Evolutionary conservation across 331 rosid genomes (phyloP).

Genomic region (Dryas integrifolia): DNA sequence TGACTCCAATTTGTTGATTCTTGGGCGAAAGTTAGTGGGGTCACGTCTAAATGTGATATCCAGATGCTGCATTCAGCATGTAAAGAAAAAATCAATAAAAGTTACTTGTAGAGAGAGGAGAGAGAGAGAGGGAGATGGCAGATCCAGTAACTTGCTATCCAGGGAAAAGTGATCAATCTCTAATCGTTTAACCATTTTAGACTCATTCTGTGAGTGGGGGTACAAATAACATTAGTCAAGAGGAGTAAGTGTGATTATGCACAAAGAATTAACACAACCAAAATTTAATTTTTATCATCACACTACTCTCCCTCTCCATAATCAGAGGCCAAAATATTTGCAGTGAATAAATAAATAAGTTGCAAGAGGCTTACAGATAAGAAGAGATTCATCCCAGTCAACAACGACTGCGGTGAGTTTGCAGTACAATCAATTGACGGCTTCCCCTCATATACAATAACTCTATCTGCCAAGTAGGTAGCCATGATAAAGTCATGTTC

Average conservation of each 20-base stretch:
- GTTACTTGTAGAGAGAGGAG: background rate
- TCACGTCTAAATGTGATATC: conserved; percentile 98
- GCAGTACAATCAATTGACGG: conserved; percentile 90
- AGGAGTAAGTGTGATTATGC: too few relatives aligned
- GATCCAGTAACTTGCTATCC: too few relatives aligned
- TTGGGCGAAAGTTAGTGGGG: conserved; percentile 90
- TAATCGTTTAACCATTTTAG: too few relatives aligned
- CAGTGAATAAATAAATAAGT: background rate
- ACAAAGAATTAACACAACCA: background rate
- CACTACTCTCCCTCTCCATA: background rate
- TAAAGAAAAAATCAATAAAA: background rate
- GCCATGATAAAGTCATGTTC: conserved; percentile 99
- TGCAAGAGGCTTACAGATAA: conserved; percentile 63
- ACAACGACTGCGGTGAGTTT: conserved; percentile 78
- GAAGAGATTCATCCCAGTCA: conserved; percentile 97
- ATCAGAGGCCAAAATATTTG: background rate
- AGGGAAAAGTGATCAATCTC: too few relatives aligned
- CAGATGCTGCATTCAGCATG: conserved; percentile 60
- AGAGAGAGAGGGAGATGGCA: too few relatives aligned
- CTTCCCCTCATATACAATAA: conserved; percentile 71
- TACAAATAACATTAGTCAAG: too few relatives aligned
- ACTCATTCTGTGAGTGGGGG: too few relatives aligned
- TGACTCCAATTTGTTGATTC: conserved; percentile 89
- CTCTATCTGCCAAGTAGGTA: conserved; percentile 94
- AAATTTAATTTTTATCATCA: background rate